Percentiles rank a stretch among this genome's conserved stretches.
Evolutionary conservation across 306 rosid genomes (phyloP).

Genomic region (Malus sieversii): DNA sequence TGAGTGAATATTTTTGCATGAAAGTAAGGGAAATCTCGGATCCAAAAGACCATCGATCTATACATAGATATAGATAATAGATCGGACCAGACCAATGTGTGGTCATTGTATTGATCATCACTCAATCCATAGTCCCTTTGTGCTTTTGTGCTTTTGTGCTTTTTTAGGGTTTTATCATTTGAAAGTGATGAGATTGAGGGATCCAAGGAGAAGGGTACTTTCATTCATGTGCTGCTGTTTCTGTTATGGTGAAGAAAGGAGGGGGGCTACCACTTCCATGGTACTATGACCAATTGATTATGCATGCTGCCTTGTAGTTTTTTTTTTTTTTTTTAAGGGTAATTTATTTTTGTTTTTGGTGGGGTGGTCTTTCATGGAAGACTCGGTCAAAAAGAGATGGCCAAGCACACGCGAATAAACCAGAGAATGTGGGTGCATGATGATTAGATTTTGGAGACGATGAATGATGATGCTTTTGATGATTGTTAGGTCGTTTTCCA

Average conservation of each 20-base stretch:
- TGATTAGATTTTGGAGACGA: slow-evolving; percentile 17
- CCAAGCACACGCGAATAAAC: slow-evolving; percentile 35
- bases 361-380: slow-evolving; percentile 18
- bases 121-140: neutral
- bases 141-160: slow-evolving; percentile 3
- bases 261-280: slow-evolving; percentile 39
- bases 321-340: neutral
- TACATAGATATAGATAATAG: neutral
- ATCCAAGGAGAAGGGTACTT: slow-evolving; percentile 59
- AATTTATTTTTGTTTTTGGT: neutral
- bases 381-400: slow-evolving; percentile 54
- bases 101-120: slow-evolving; percentile 3
- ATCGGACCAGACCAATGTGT: slow-evolving; percentile 2
- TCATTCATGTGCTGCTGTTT: slow-evolving; percentile 50
- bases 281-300: neutral
- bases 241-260: slow-evolving; percentile 18
- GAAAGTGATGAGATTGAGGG: slow-evolving; percentile 75
- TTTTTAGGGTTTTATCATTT: slow-evolving; percentile 48
- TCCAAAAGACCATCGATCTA: slow-evolving; percentile 32
- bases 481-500: slow-evolving; percentile 61
- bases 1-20: slow-evolving; percentile 34
- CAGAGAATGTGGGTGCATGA: slow-evolving; percentile 11
- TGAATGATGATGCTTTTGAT: slow-evolving; percentile 43
- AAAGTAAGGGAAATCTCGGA: slow-evolving; percentile 69
- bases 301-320: neutral